Evolutionary conservation across 2,329 filamentous ascomycete species (phyloP).

Genomic region (Teratosphaeria nubilosa): DNA sequence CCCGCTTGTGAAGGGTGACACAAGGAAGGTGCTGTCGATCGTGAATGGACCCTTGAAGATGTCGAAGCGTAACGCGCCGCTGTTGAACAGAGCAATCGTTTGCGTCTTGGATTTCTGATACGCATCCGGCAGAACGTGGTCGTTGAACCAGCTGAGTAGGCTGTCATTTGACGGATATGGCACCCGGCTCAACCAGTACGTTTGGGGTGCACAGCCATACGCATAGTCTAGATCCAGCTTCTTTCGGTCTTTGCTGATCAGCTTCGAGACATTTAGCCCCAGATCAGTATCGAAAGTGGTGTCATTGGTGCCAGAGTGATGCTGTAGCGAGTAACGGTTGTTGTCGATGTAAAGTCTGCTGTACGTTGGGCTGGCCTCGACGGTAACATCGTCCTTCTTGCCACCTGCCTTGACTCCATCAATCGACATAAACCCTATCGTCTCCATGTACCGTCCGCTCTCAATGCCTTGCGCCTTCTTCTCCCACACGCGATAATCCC

Average conservation of each 20-base stretch:
- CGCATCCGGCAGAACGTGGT: constrained; percentile 58
- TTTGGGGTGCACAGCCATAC: constrained; percentile 73
- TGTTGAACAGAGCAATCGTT: constrained; percentile 71
- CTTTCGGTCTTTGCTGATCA: constrained; percentile 60
- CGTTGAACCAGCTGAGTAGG: constrained; percentile 72
- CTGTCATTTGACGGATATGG: constrained; percentile 64
- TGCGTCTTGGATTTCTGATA: constrained; percentile 39
- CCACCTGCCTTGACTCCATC: constrained; percentile 47
- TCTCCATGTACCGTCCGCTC: constrained; percentile 88
- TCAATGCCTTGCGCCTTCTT: constrained; percentile 67
- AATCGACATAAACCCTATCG: constrained; percentile 86
- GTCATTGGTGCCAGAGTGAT: constrained; percentile 66
- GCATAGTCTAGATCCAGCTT: constrained; percentile 60
- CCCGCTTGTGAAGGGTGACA: constrained; percentile 77
- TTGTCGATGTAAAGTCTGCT: constrained; percentile 83
- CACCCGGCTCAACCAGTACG: constrained; percentile 72
- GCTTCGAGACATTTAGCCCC: constrained; percentile 59
- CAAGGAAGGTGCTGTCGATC: constrained; percentile 70
- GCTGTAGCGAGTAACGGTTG: constrained; percentile 73
- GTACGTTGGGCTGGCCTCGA: constrained; percentile 46
- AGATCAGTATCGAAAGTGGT: constrained; percentile 65
- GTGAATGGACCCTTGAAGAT: constrained; percentile 91
- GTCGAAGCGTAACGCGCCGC: constrained; percentile 86
- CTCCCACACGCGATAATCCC: constrained; percentile 75
- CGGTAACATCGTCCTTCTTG: constrained; percentile 19